Conservation (phyloP, 495 filamentous ascomycete genomes). For the Aspergillus sclerotioniger region DNA sequence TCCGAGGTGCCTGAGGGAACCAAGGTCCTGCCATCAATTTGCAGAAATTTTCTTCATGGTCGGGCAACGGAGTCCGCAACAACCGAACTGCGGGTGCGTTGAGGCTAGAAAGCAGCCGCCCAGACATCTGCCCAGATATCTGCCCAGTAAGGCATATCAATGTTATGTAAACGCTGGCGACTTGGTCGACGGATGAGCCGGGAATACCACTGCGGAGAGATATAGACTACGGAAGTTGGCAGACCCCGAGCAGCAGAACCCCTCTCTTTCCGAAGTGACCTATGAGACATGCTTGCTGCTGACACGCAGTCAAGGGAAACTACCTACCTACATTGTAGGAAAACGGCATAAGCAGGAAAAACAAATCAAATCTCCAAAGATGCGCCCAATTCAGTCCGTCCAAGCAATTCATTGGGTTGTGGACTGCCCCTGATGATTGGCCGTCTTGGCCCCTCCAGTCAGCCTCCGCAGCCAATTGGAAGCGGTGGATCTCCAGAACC, state of each 20-base stretch:
- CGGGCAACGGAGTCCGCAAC: conserved; percentile 1
- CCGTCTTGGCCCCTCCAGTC: conserved; percentile 19
- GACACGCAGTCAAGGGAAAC: too few relatives aligned
- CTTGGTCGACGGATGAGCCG: too few relatives aligned
- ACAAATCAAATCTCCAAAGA: conserved; percentile 4
- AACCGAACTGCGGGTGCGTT: conserved; percentile 8
- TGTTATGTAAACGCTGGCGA: too few relatives aligned
- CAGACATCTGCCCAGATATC: not conserved
- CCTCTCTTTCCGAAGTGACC: too few relatives aligned
- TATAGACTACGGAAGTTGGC: too few relatives aligned
- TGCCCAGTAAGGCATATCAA: too few relatives aligned
- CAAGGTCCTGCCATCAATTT: not conserved
- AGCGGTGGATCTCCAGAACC: conserved; percentile 25
- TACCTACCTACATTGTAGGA: too few relatives aligned
- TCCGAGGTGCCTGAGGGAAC: conserved; percentile 11
- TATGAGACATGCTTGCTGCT: too few relatives aligned
- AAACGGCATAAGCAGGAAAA: not conserved
- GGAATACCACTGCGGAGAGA: too few relatives aligned
- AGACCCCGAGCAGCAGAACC: too few relatives aligned
- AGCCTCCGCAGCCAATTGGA: conserved; percentile 28
- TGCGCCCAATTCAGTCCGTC: conserved; percentile 3
- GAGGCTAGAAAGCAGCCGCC: not conserved
- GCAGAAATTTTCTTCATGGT: conserved; percentile 12
- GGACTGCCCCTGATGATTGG: conserved; percentile 18
- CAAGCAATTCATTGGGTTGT: conserved; percentile 9